These are phyloP conservation scores for bread wheat (Triticum aestivum) DNA, from an alignment of 176 grass and related monocot species.

Conservation along the genomic window DNA sequence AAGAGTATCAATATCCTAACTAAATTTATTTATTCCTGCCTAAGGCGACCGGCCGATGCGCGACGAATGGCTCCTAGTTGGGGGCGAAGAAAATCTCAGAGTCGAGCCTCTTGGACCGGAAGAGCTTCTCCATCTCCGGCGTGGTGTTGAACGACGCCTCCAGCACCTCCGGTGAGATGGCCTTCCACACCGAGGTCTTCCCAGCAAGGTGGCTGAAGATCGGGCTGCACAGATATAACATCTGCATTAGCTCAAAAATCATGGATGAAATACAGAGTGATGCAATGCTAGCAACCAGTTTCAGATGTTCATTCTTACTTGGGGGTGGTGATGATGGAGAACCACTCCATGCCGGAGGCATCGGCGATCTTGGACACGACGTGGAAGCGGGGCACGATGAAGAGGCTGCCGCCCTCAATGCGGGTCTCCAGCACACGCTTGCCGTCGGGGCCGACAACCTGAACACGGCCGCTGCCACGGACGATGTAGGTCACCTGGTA, in stretches of 20 bases:
- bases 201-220: slow-evolving; percentile 75
- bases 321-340: slow-evolving; percentile 92
- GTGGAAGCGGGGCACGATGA: slow-evolving; percentile 83
- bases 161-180: slow-evolving; percentile 68
- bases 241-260: background rate
- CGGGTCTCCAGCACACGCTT: slow-evolving; percentile 65
- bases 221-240: slow-evolving; percentile 41
- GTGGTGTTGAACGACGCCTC: slow-evolving; percentile 62
- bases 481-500: slow-evolving; percentile 89
- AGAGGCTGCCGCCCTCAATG: slow-evolving; percentile 54
- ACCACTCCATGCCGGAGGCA: slow-evolving; percentile 75
- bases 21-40: background rate
- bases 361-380: slow-evolving; percentile 94
- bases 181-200: slow-evolving; percentile 90
- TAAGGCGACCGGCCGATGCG: background rate
- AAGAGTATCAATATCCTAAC: background rate
- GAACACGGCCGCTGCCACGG: slow-evolving; percentile 68
- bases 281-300: background rate
- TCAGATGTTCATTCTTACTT: slow-evolving; percentile 36
- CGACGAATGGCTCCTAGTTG: slow-evolving; percentile 1
- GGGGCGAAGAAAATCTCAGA: slow-evolving; percentile 93
- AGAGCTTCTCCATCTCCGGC: slow-evolving; percentile 73
- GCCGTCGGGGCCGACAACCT: slow-evolving; percentile 71
- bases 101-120: slow-evolving; percentile 71
- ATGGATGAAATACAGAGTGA: too few species aligned